These are phyloP conservation scores for Rosa rugosa DNA, from an alignment of 306 rosid genomes.

Conservation along the genomic window DNA sequence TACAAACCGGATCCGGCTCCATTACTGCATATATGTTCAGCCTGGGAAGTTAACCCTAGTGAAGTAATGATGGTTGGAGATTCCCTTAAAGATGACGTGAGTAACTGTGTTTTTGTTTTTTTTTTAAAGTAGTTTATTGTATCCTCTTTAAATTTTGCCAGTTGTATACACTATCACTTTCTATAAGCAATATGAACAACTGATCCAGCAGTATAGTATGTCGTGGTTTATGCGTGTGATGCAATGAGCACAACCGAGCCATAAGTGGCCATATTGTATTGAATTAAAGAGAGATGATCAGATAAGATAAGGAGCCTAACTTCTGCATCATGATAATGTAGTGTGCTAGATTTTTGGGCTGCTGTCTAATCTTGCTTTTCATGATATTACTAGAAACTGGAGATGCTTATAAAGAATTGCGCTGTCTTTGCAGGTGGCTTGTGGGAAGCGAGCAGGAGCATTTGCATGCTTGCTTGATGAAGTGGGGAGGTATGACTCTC, in stretches of 20 bases:
- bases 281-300: not conserved
- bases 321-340: not conserved
- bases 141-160: not conserved
- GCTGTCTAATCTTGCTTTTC: not conserved
- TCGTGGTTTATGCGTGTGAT: not conserved
- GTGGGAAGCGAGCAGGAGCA: constrained; percentile 88
- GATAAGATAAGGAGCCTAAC: not conserved
- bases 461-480: constrained; percentile 86
- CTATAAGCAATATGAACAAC: not conserved
- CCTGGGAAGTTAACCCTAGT: constrained; percentile 77
- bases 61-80: constrained; percentile 96
- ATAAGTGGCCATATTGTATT: not conserved
- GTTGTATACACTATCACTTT: not conserved
- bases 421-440: constrained; percentile 52
- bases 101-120: constrained; percentile 21
- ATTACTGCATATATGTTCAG: constrained; percentile 77
- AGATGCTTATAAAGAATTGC: not conserved
- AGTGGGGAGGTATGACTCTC: constrained; percentile 68
- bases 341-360: not conserved
- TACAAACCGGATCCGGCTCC: constrained; percentile 93
- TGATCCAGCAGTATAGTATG: not conserved
- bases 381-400: not conserved
- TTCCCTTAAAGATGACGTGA: constrained; percentile 90
- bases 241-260: not conserved
- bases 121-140: not conserved